Conservation (phyloP, 345 rosid genomes). For the Excoecaria cochinchinensis region DNA sequence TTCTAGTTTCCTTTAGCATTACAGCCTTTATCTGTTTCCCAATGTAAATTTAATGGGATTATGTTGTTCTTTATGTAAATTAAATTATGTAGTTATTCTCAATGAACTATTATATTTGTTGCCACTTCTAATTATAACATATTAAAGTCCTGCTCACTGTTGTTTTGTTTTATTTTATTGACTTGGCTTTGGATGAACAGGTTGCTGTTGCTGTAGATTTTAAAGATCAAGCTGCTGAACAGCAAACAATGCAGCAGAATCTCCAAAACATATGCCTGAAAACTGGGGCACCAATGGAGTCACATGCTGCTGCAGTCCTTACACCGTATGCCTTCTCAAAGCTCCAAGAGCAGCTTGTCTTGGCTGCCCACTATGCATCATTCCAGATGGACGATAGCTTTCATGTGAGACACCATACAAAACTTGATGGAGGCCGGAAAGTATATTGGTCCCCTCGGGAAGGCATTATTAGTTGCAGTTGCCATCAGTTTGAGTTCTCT, state of each 20-base stretch:
- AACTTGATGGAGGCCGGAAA: slow-evolving; percentile 87
- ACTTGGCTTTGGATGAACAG: slow-evolving; percentile 36
- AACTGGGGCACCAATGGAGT: slow-evolving; percentile 96
- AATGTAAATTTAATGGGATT: not conserved
- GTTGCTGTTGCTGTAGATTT: slow-evolving; percentile 85
- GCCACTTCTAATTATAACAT: too few relatives aligned
- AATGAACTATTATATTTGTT: too few relatives aligned
- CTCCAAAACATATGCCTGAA: slow-evolving; percentile 82
- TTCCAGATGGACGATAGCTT: slow-evolving; percentile 82
- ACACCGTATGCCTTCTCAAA: slow-evolving; percentile 93
- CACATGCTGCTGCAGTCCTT: slow-evolving; percentile 80
- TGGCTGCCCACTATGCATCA: slow-evolving; percentile 93
- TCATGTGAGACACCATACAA: slow-evolving; percentile 90
- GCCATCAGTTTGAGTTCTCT: slow-evolving; percentile 93
- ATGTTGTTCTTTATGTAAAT: not conserved
- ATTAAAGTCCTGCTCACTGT: not conserved
- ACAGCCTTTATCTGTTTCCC: too few relatives aligned
- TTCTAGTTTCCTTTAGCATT: not conserved
- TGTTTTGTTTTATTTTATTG: slow-evolving; percentile 1
- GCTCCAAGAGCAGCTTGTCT: slow-evolving; percentile 95
- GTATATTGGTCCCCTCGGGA: slow-evolving; percentile 89
- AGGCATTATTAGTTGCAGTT: slow-evolving; percentile 87
- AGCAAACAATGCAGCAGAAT: slow-evolving; percentile 95
- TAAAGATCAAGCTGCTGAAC: slow-evolving; percentile 95
- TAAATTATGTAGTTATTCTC: not conserved